phyloP scores from a whole-genome alignment of 2,329 filamentous ascomycete genomes.

The Sphaceloma murrayae region DNA sequence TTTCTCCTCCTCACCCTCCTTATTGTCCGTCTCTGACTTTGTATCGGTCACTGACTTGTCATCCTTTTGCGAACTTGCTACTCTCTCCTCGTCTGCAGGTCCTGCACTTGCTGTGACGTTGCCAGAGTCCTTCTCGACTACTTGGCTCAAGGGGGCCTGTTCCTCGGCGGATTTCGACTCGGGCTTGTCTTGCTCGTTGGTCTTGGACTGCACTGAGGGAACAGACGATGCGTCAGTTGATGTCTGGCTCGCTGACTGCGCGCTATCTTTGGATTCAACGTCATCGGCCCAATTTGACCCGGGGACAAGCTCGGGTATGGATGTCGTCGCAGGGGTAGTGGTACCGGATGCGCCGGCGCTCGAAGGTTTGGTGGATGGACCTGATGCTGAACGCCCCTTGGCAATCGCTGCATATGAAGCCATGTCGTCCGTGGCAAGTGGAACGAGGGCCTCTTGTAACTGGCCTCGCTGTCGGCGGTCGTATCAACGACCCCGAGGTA shows the following conservation, averaged over 20 bases:
- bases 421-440: constrained; percentile 1
- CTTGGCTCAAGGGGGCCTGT: background rate
- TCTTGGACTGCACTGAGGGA: constrained; percentile 32
- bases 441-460: background rate
- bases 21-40: constrained; percentile 40
- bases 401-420: constrained; percentile 93
- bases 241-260: constrained; percentile 25
- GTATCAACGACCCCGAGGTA: background rate
- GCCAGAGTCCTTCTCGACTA: constrained; percentile 16
- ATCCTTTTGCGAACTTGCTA: constrained; percentile 23
- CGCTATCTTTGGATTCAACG: constrained; percentile 30
- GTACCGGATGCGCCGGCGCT: constrained; percentile 38
- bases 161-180: background rate
- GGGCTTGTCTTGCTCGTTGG: background rate
- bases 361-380: constrained; percentile 36
- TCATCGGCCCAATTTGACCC: constrained; percentile 41
- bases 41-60: constrained; percentile 25
- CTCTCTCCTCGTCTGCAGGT: constrained; percentile 20
- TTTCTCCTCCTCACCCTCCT: constrained; percentile 45
- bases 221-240: constrained; percentile 25
- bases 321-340: constrained; percentile 34
- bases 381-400: constrained; percentile 57
- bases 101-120: constrained; percentile 3
- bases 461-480: constrained; percentile 5
- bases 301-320: constrained; percentile 28